These are phyloP conservation scores for Pestalotiopsis sp. DNA, from an alignment of 2,329 filamentous ascomycete genomes.

Conservation along the genomic window DNA sequence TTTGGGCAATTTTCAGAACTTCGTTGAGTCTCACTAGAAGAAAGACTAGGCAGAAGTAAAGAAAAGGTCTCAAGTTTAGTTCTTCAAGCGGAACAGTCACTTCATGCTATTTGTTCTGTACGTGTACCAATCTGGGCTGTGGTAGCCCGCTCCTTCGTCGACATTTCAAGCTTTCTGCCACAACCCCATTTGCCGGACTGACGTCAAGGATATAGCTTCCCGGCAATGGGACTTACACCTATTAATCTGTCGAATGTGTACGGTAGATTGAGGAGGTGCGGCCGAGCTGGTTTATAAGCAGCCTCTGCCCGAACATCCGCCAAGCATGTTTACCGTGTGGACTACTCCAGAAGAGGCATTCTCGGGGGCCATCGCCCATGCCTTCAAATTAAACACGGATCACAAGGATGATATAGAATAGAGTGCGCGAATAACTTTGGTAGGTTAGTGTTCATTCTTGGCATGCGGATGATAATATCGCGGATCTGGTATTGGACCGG, in stretches of 20 bases:
- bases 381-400: not conserved
- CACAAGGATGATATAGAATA: not conserved
- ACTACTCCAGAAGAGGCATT: not conserved
- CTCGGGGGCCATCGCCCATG: not conserved
- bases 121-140: not conserved
- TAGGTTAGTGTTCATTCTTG: not conserved
- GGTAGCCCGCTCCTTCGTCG: not conserved
- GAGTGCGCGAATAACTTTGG: not conserved
- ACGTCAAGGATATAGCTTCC: not conserved
- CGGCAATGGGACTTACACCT: not conserved
- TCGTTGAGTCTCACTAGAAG: not conserved
- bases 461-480: slow-evolving; percentile 5
- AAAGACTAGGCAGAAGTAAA: not conserved
- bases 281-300: not conserved
- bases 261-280: not conserved
- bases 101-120: not conserved
- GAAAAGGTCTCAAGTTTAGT: too few relatives aligned
- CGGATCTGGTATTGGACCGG: not conserved
- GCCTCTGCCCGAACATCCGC: not conserved
- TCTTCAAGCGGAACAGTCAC: too few relatives aligned
- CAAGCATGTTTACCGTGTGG: not conserved
- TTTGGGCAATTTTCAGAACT: not conserved
- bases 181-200: not conserved
- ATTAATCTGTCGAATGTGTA: not conserved
- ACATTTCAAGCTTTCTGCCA: not conserved